Evolutionary conservation across 2,329 filamentous ascomycete species (phyloP).

Genomic region (Podosphaera fusca): DNA sequence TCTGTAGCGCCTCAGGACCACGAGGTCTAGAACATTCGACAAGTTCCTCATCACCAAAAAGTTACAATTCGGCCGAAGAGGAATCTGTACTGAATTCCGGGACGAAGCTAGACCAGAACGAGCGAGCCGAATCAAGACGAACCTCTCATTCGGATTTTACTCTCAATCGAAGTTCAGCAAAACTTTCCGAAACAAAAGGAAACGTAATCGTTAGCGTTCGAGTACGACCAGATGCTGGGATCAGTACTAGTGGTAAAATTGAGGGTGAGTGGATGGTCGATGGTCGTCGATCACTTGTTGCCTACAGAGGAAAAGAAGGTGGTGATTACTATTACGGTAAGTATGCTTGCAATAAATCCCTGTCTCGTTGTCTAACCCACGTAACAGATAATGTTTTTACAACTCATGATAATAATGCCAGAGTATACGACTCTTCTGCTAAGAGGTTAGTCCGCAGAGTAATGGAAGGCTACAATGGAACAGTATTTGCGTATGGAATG

Average conservation of each 20-base stretch:
- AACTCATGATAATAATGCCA: conserved; percentile 77
- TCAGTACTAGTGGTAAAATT: conserved; percentile 32
- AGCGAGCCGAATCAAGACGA: conserved; percentile 25
- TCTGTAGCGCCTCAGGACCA: conserved; percentile 33
- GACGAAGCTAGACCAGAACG: conserved; percentile 65
- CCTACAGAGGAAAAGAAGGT: conserved; percentile 69
- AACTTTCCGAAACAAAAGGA: conserved; percentile 50
- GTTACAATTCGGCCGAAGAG: conserved; percentile 75
- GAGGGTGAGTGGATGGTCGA: conserved; percentile 88
- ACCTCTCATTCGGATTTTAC: conserved; percentile 9
- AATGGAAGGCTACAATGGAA: conserved; percentile 98
- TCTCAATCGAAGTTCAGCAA: conserved; percentile 22
- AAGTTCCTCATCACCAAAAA: conserved; percentile 66
- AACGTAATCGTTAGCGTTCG: conserved; percentile 92
- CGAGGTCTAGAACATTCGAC: conserved; percentile 53
- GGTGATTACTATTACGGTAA: conserved; percentile 83
- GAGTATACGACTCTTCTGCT: conserved; percentile 82
- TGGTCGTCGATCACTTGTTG: conserved; percentile 56
- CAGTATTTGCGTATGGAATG: conserved; percentile 97
- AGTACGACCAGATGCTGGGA: conserved; percentile 59
- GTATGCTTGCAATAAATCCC: conserved; percentile 10
- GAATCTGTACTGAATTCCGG: conserved; percentile 80
- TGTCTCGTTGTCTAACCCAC: conserved; percentile 8
- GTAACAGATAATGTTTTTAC: conserved; percentile 79
- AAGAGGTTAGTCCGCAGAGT: conserved; percentile 87